Evolutionary conservation across 371 early-diverging fungal genomes (phyloP).

Genomic region (Zopfochytrium polystomum): DNA sequence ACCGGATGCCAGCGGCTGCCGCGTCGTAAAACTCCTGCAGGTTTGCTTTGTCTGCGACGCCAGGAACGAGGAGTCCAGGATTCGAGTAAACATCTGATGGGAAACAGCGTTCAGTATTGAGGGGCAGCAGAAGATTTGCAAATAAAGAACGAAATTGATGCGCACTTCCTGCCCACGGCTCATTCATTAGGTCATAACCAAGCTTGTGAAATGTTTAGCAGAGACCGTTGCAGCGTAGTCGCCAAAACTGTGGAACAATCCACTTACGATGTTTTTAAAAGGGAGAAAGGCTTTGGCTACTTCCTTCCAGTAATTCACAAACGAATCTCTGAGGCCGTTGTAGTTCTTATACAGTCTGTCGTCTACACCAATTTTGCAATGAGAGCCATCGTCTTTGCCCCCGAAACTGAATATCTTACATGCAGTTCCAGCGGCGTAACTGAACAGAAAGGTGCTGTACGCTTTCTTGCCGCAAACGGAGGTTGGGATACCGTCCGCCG

Average conservation of each 20-base stretch:
- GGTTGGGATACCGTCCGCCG: too few relatives aligned
- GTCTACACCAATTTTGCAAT: too few relatives aligned
- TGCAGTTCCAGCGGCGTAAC: too few relatives aligned
- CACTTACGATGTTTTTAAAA: constrained; percentile 41
- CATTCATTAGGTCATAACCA: constrained; percentile 56
- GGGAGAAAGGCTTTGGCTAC: too few relatives aligned
- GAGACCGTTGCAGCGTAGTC: constrained; percentile 35
- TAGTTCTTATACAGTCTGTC: constrained; percentile 49
- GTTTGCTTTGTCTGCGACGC: constrained; percentile 24
- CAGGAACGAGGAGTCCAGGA: constrained; percentile 14
- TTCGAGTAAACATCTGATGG: constrained; percentile 8
- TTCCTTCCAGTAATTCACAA: too few relatives aligned
- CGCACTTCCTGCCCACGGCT: constrained; percentile 23
- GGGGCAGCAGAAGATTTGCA: neutral
- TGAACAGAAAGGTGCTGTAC: too few relatives aligned
- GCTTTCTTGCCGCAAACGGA: too few relatives aligned
- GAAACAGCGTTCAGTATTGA: neutral
- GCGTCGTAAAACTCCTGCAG: constrained; percentile 54
- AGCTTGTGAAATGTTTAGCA: constrained; percentile 48
- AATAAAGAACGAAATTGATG: neutral
- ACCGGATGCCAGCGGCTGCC: constrained; percentile 34
- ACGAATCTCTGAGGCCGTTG: constrained; percentile 45
- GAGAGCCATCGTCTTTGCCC: too few relatives aligned
- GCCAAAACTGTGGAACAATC: constrained; percentile 51
- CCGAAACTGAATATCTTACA: too few relatives aligned